Percentiles rank a stretch among this genome's conserved stretches.
phyloP scores from a whole-genome alignment of 2,329 filamentous ascomycete species.

The Aspergillus floridensis region DNA sequence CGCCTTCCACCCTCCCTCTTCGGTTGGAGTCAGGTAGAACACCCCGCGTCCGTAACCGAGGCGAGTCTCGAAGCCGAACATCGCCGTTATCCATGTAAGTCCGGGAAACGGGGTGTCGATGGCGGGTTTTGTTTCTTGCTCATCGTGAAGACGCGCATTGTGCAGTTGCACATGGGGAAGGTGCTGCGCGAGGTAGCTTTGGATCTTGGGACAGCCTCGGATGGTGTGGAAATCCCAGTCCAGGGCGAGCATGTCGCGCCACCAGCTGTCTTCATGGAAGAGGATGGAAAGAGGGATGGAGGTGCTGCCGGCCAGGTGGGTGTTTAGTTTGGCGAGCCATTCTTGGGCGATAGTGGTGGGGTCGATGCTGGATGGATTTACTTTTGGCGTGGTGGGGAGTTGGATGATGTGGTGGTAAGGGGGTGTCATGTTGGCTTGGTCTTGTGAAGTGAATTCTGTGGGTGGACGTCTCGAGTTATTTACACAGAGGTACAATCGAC shows the following conservation, averaged over 20 bases:
- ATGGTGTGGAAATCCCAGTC: constrained; percentile 3
- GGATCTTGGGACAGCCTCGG: constrained; percentile 23
- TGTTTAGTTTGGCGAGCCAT: constrained; percentile 32
- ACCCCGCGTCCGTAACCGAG: constrained; percentile 38
- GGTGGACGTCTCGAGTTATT: no score
- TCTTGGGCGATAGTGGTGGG: constrained; percentile 25
- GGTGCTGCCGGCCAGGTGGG: constrained; percentile 18
- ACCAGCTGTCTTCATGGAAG: constrained; percentile 1
- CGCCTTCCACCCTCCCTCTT: constrained; percentile 34
- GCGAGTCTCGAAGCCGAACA: constrained; percentile 42
- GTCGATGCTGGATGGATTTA: background rate
- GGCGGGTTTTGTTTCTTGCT: constrained; percentile 31
- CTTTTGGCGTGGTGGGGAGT: background rate
- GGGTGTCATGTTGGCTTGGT: background rate
- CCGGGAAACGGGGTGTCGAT: constrained; percentile 28
- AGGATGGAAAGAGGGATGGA: background rate
- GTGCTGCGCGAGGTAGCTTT: constrained; percentile 28
- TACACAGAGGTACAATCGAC: no score
- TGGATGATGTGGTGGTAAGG: background rate
- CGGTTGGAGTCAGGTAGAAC: constrained; percentile 33
- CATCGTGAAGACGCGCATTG: constrained; percentile 30
- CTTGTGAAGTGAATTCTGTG: no score
- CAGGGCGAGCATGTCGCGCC: background rate
- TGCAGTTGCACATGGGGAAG: constrained; percentile 28
- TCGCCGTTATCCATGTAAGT: constrained; percentile 37